phyloP scores from a whole-genome alignment of 2,329 filamentous ascomycete species.

The Cercospora citrullina region DNA sequence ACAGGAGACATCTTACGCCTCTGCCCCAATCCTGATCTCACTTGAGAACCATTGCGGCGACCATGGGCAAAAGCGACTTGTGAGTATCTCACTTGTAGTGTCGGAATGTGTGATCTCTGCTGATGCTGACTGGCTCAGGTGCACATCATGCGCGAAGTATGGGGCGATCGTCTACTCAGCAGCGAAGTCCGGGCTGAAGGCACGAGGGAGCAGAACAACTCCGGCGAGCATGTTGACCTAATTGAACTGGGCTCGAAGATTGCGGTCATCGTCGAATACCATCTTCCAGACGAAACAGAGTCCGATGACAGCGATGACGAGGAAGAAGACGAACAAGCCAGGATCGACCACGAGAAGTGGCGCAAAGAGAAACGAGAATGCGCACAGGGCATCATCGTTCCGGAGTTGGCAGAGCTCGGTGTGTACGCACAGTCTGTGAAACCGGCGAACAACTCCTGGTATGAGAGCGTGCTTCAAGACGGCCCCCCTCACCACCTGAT shows the following conservation, averaged over 20 bases:
- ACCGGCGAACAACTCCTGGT: constrained; percentile 66
- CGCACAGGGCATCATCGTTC: constrained; percentile 55
- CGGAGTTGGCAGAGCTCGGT: constrained; percentile 64
- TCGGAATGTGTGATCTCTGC: too few species aligned
- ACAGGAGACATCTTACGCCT: constrained; percentile 43
- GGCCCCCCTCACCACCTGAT: constrained; percentile 65
- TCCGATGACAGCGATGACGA: constrained; percentile 42
- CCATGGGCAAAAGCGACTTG: constrained; percentile 56
- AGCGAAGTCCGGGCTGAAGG: constrained; percentile 59
- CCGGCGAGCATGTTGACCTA: constrained; percentile 58
- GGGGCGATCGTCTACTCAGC: constrained; percentile 60
- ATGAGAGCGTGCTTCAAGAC: constrained; percentile 50
- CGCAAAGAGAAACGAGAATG: constrained; percentile 54
- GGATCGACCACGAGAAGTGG: constrained; percentile 56
- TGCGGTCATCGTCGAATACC: constrained; percentile 67
- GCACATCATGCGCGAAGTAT: constrained; percentile 65
- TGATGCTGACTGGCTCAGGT: constrained; percentile 48
- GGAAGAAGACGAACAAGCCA: constrained; percentile 38
- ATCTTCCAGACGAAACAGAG: constrained; percentile 56
- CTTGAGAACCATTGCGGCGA: constrained; percentile 67
- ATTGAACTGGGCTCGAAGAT: constrained; percentile 63
- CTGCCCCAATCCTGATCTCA: constrained; percentile 63
- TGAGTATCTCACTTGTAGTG: background rate
- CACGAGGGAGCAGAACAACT: constrained; percentile 55
- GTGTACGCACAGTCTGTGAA: constrained; percentile 72